phyloP scores from a whole-genome alignment of 2,329 filamentous ascomycete species.

The Pyrenochaeta sp. region DNA sequence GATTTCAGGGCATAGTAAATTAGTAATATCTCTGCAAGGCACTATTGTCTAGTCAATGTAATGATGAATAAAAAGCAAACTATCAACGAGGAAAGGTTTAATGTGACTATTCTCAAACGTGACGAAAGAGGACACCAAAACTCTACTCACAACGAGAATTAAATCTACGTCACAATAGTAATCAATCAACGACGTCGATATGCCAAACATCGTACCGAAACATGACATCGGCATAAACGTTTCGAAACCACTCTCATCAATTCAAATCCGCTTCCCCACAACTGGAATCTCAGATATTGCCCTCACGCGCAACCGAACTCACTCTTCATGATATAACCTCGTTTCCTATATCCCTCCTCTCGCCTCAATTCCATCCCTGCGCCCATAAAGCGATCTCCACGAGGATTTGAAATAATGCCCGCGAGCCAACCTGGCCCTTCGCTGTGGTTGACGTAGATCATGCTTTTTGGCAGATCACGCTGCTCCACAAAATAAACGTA shows the following conservation, averaged over 20 bases:
- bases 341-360: conserved; percentile 3
- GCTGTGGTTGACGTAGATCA: too few species aligned
- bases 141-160: background rate
- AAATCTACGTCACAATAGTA: background rate
- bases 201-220: conserved; percentile 4
- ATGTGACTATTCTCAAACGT: background rate
- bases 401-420: too few species aligned
- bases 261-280: conserved; percentile 1
- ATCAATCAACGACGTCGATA: too few species aligned
- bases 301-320: background rate
- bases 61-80: too few species aligned
- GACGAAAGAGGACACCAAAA: background rate
- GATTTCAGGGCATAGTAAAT: too few species aligned
- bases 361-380: background rate
- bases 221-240: conserved; percentile 7
- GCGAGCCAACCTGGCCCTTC: too few species aligned
- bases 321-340: conserved; percentile 9
- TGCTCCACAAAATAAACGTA: too few species aligned
- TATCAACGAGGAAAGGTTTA: background rate
- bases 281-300: conserved; percentile 2
- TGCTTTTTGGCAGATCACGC: too few species aligned
- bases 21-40: background rate
- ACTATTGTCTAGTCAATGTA: too few species aligned
- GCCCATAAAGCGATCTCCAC: too few species aligned
- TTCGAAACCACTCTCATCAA: conserved; percentile 14